These are phyloP conservation scores for Rhododendron griersonianum DNA, from an alignment of 148 eudicot species.

Conservation along the genomic window DNA sequence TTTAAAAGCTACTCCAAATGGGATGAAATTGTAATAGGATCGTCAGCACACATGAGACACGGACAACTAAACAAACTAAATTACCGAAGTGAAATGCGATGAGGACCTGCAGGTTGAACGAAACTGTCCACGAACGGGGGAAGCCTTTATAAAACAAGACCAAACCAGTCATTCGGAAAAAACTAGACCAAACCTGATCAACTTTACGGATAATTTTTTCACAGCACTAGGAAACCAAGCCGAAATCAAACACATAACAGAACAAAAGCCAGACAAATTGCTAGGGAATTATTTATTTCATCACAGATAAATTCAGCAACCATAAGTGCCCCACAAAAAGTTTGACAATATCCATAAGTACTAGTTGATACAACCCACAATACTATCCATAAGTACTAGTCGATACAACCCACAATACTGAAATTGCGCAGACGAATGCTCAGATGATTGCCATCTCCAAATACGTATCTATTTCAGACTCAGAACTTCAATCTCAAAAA, in stretches of 20 bases:
- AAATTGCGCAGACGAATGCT: neutral
- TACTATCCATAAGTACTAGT: neutral
- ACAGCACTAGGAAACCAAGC: neutral
- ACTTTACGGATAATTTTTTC: neutral
- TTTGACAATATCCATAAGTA: neutral
- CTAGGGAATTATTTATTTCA: neutral
- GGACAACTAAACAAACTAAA: neutral
- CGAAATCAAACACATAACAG: neutral
- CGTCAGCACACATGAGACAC: neutral
- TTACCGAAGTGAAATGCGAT: neutral
- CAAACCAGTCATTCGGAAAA: neutral
- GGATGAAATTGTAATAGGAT: neutral
- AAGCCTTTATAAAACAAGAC: neutral
- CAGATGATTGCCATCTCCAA: constrained; percentile 1
- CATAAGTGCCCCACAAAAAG: neutral
- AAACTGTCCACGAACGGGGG: neutral
- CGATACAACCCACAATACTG: neutral
- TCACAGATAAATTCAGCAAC: neutral
- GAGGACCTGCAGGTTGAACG: neutral
- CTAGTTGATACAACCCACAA: neutral
- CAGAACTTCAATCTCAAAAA: constrained; percentile 91
- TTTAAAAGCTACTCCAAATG: neutral
- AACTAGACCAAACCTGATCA: neutral
- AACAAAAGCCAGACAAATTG: neutral
- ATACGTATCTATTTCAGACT: constrained; percentile 27